These are phyloP conservation scores for Podosphaera aphanis DNA, from an alignment of 2,329 filamentous ascomycete species.

Conservation along the genomic window DNA sequence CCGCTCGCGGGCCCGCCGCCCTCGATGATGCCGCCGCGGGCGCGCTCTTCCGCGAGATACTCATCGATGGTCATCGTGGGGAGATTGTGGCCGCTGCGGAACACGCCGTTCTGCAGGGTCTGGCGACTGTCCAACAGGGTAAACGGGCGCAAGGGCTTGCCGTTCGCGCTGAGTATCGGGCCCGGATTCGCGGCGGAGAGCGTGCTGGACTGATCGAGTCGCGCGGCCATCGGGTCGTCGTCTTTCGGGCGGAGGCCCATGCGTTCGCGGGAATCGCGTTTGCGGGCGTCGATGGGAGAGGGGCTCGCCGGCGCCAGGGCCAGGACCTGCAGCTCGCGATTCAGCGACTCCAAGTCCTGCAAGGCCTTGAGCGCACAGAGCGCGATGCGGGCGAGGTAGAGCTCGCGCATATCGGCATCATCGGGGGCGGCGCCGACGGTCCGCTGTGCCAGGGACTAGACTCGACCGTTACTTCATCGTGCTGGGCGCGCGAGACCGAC, in stretches of 20 bases:
- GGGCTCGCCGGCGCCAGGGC: slow-evolving; percentile 40
- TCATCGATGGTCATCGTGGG: slow-evolving; percentile 97
- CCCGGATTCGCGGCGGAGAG: slow-evolving; percentile 29
- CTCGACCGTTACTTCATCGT: slow-evolving; percentile 10
- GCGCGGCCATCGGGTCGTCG: slow-evolving; percentile 36
- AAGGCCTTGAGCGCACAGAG: slow-evolving; percentile 61
- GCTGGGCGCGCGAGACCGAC: slow-evolving; percentile 6
- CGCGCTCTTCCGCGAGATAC: slow-evolving; percentile 77
- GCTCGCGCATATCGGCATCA: slow-evolving; percentile 56
- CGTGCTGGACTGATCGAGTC: slow-evolving; percentile 43
- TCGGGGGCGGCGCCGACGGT: slow-evolving; percentile 43
- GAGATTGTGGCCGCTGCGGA: slow-evolving; percentile 72
- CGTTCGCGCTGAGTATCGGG: slow-evolving; percentile 52
- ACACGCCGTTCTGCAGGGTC: slow-evolving; percentile 57
- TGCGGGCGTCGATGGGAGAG: slow-evolving; percentile 23
- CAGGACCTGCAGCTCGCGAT: slow-evolving; percentile 64
- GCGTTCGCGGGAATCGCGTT: slow-evolving; percentile 23
- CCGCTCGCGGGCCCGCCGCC: slow-evolving; percentile 62
- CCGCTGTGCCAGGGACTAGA: slow-evolving; percentile 33
- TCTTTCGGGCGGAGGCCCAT: slow-evolving; percentile 19
- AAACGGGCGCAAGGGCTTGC: slow-evolving; percentile 77
- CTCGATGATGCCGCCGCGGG: slow-evolving; percentile 69
- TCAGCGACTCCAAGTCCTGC: slow-evolving; percentile 65
- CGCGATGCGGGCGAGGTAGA: slow-evolving; percentile 53
- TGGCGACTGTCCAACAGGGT: slow-evolving; percentile 60